Conservation (phyloP, 192 early-diverging fungal species). For the Anaeromyces robustus region DNA sequence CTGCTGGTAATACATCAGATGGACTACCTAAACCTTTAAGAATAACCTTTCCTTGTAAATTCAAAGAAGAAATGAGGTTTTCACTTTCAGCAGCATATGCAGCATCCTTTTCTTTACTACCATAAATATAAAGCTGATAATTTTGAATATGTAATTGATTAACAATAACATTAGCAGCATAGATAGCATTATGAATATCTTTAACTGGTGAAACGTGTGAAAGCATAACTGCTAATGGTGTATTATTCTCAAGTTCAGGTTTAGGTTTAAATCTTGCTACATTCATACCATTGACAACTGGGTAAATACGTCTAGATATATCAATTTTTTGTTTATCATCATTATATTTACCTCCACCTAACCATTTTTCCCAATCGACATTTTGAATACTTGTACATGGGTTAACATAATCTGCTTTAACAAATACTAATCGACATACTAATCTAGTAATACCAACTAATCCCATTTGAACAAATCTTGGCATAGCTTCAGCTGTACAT, state of each 20-base stretch:
- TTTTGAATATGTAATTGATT: conserved; percentile 19
- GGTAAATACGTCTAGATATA: conserved; percentile 7
- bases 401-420: conserved; percentile 16
- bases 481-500: conserved; percentile 16
- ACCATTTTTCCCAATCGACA: conserved; percentile 19
- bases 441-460: conserved; percentile 20
- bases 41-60: conserved; percentile 15
- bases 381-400: conserved; percentile 27
- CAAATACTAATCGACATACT: conserved; percentile 14
- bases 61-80: conserved; percentile 13
- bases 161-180: conserved; percentile 19
- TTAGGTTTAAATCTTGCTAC: conserved; percentile 17
- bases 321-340: neutral
- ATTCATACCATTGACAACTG: conserved; percentile 29
- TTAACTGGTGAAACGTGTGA: conserved; percentile 27
- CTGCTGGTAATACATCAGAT: conserved; percentile 17
- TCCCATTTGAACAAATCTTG: conserved; percentile 19
- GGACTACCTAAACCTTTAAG: conserved; percentile 22
- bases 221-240: conserved; percentile 22
- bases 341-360: conserved; percentile 15
- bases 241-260: conserved; percentile 3
- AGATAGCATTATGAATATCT: conserved; percentile 25
- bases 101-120: conserved; percentile 20
- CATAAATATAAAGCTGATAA: conserved; percentile 25
- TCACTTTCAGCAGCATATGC: conserved; percentile 19